Evolutionary conservation across 768 basidiomycete genomes (phyloP), one percentile per base, ranked within the genome.

Genomic region (Austroboletus festivus): DNA sequence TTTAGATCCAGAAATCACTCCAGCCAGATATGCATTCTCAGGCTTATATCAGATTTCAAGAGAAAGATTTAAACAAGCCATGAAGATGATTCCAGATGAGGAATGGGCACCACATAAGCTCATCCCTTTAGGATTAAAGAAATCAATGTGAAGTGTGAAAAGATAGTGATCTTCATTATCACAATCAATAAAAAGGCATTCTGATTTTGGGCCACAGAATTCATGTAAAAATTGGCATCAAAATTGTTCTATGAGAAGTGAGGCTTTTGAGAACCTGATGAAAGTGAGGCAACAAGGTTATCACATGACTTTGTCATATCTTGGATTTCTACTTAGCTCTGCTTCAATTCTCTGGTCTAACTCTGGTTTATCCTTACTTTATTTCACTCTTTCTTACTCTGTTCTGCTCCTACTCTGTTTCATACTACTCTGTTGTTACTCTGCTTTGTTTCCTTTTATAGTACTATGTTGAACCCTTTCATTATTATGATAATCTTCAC

Each of bases 21-120:
- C 71, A 0, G 61, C 64, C 0, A 73, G 54, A 48, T 65, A 75
- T 49, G 76, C 59, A 50, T 78, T 72, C 21, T 74, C 64, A 0
- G 55, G 54, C 10, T 64, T 62, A 47, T 71, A 73, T 3, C 61
- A 53, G 1, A 68, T 45, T 20, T 68, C 52, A 0, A 58, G 59
- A 1, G 72, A 72, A 0, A 77, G 61, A 41, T 74, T 74, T 1
- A 58, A 30, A 15, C 52, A 60, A 1, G 54, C 46, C 38, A 48
- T 50, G 0, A 50, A 59, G 3, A 59, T 55, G 3, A 57, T 53
- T 3, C 55, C 46, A 1, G 42, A 49, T 0, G 68, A 72, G 0
- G 54, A 45, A 7, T 46, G 52, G 19, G 67, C 67, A 3, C 68
- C 67, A 1, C 54, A 46, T 2, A 44, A 10, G 13, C 51, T 61